These are phyloP conservation scores for Xerophyta viscosa DNA, from an alignment of 106 monocot genomes.

Conservation along the genomic window DNA sequence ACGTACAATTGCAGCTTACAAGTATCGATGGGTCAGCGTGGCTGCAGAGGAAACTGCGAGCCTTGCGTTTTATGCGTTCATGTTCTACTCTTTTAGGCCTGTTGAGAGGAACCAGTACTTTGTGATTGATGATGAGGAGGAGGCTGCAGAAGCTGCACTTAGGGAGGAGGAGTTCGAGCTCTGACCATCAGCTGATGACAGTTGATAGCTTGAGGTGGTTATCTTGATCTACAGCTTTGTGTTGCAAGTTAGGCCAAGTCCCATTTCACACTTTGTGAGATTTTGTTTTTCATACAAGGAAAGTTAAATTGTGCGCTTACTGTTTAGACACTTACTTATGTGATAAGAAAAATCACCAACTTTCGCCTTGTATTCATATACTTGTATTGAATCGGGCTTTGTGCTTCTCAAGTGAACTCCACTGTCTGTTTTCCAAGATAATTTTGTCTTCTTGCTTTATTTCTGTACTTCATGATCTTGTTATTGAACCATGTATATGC, in stretches of 20 bases:
- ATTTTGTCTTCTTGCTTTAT: too few relatives aligned
- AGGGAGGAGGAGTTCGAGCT: slow-evolving; percentile 88
- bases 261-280: neutral
- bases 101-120: slow-evolving; percentile 88
- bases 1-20: slow-evolving; percentile 65
- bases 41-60: slow-evolving; percentile 59
- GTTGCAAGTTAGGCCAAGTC: neutral
- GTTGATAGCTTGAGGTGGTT: too few relatives aligned
- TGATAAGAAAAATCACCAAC: neutral
- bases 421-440: too few relatives aligned
- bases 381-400: neutral
- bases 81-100: slow-evolving; percentile 91
- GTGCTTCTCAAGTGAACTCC: too few relatives aligned
- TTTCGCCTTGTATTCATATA: neutral
- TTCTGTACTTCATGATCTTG: too few relatives aligned
- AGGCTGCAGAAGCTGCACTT: slow-evolving; percentile 63
- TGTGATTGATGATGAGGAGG: slow-evolving; percentile 78
- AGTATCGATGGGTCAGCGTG: slow-evolving; percentile 83
- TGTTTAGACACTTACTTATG: neutral
- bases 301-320: too few relatives aligned
- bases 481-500: too few relatives aligned
- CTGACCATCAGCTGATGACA: too few relatives aligned
- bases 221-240: neutral
- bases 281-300: neutral
- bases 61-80: slow-evolving; percentile 63